Evolutionary conservation across 2,329 filamentous ascomycete species (phyloP), one percentile per base, ranked within the genome.

Genomic region (Nannizziopsis arthrosporioides): DNA sequence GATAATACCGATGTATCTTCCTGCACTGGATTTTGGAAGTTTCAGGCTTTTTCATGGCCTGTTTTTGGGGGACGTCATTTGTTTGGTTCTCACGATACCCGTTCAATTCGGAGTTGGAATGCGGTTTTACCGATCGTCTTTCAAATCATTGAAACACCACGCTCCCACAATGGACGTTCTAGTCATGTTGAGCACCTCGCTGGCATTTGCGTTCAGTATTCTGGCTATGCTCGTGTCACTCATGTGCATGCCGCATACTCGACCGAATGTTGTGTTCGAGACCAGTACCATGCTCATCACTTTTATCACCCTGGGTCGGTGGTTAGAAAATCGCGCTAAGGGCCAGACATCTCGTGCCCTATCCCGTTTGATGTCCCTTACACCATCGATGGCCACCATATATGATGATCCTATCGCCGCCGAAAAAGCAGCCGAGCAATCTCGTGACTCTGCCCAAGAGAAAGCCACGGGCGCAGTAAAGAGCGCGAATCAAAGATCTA

Each of bases 211-310:
- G 67, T 98, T 95, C 69, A 96, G 90, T 63, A 70, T 88, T 56
- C 79, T 85, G 42, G 79, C 87, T 12, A 95, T 98, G 87, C 47
- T 82, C 3, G 80, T 96, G 12, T 93, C 88, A 0, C 63, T 96
- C 15, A 56, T 85, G 11, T 73, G 78, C n/a, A 71, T 78, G 17
- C 85, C 87, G 5, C 87, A 96, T 62, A 77, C 75, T 2, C 78
- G 85, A 42, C 92, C 92, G 0, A 82, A 80, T 54, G 95, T 88
- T 1, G 84, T 95, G 12, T 98, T 98, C 59, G 92, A 98, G 61
- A 98, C 92, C 1, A 95, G 89, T 67, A 94, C 88, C 17, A 98
- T 96, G 92, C 75, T 98, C 44, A 89, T 98, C 64, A 94, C 88
- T 0, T 96, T 98, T 63, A 87, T 95, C 64, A 88, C 84, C 1